Base-by-base conservation (phyloP, 2,329 filamentous ascomycete species). In the Cercospora janseana region DNA sequence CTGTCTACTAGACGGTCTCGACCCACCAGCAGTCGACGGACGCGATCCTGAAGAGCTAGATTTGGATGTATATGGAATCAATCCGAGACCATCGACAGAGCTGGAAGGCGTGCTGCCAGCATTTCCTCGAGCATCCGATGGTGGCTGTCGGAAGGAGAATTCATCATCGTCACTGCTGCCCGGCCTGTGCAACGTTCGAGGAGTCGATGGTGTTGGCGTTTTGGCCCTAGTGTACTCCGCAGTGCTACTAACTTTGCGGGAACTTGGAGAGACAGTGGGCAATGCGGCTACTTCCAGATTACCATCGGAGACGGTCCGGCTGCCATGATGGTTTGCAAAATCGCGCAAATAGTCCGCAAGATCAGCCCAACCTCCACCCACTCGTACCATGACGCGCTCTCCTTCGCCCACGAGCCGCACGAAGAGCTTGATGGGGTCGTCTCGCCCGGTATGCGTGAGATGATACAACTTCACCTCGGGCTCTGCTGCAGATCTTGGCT, bases 291-390 rank as follows among this genome's bases (percentile, higher is more conserved):
- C 73, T 57, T 83, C 79, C 10, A 83, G 73, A 9, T 74, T 74
- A 28, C 81, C 79, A 31, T 60, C 62, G 21, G 75, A 77, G 15
- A 79, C 75, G 23, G 79, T 76, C 35, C 80, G 83, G n/a, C 88
- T 84, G 34, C 88, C 87, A 66, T 98, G 93, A 66, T 98, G 93
- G 52, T 84, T 83, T 6, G 90, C 91, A 63, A 96, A 98, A 68
- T 95, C 89, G 60, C 90, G 86, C 32, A 98, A 77, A 65, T 96
- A 98, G 69, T 97, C 93, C 28, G 87, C 92, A 15, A 98, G 75
- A 69, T 98, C 93, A 10, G 91, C 90, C 93, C 93, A 98, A n/a
- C 93, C 93, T 52, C 93, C 93, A 9, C 93, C 93, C 9, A 98
- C 92, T 27, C 93, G 87, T 6, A 98, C 93, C 93, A 98, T 97